Base-by-base conservation (phyloP, 495 filamentous ascomycete species). In the Hypomontagnella submonticulosa region DNA sequence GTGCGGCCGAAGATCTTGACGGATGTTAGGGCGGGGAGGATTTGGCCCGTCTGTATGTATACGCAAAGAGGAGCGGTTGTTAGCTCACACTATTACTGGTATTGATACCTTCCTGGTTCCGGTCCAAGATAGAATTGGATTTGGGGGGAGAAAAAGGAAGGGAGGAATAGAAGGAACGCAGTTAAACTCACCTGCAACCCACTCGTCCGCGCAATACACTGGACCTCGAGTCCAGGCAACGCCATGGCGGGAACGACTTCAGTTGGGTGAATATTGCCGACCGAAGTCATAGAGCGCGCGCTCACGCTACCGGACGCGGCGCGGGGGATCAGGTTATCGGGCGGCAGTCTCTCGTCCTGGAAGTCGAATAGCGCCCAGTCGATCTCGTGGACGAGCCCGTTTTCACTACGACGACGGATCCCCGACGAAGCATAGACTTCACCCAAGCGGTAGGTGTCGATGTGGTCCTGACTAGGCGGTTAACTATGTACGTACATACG, bases 281-380 rank as follows among this genome's bases (percentile, higher is more conserved):
- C 27, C 8, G 55, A 59, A 11, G 54, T 57, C 4, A 57, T 70
- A 38, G 75, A 73, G 74, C 59, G 73, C 64, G 47, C 71, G 71
- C 9, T 75, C 64, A 46, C 71, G 71, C 9, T 75, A 66, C n/a
- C 80, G 79, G 51, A 84, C 77, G 58, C 83, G 73, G 88, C 66
- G 30, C 60, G 62, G 9, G 79, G 78, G 8, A 83, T 87, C 11
- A 85, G 76, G 66, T 96, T 96, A 38, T 85, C 82, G 0, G 82
- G 79, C n/a, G 92, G 89, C 52, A 87, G 79, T 10, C 94, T 86
- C 13, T 87, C 82, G 6, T 88, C 79, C 15, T 88, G 77, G 49
- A 98, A 89, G 71, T 93, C 89, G 61, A 98, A 91, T 8, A 98
- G 78, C 0, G 93, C 93, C 94, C 94, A 98, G 73, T 98, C 94